phyloP scores from a whole-genome alignment of 164 flowering plant genomes.

The Kalanchoe fedtschenkoi region DNA sequence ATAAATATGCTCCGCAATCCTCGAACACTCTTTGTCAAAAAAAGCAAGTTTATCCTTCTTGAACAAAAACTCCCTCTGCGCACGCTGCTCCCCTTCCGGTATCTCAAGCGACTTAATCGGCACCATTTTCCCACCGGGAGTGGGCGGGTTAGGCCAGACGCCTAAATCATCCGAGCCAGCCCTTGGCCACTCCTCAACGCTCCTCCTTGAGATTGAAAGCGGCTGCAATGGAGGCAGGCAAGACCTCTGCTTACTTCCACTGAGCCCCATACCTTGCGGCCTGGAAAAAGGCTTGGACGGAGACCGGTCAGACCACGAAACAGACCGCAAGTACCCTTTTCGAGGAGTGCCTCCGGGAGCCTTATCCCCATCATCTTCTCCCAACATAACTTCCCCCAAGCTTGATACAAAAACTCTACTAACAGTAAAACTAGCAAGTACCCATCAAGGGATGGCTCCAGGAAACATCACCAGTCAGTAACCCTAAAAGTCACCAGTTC shows the following conservation, averaged over 20 bases:
- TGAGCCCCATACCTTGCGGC: slow-evolving; percentile 24
- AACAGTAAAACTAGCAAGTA: slow-evolving; percentile 8
- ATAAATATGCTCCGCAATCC: slow-evolving; percentile 62
- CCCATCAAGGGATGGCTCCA: slow-evolving; percentile 26
- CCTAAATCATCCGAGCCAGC: slow-evolving; percentile 78
- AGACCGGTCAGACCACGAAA: slow-evolving; percentile 63
- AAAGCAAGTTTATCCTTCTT: slow-evolving; percentile 69
- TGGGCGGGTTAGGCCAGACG: slow-evolving; percentile 50
- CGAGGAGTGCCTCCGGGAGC: slow-evolving; percentile 18
- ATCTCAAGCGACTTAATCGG: slow-evolving; percentile 10
- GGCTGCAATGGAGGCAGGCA: slow-evolving; percentile 64
- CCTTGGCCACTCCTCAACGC: slow-evolving; percentile 59
- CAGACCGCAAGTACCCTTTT: slow-evolving; percentile 48
- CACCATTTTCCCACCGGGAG: slow-evolving; percentile 32
- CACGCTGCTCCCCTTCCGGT: slow-evolving; percentile 11
- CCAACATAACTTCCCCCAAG: slow-evolving; percentile 27
- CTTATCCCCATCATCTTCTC: slow-evolving; percentile 26
- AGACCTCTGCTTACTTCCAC: slow-evolving; percentile 29
- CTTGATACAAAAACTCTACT: not conserved
- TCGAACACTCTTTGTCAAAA: slow-evolving; percentile 77
- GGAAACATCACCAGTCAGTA: slow-evolving; percentile 16
- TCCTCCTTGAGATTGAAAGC: slow-evolving; percentile 39
- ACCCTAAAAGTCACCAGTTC: too few species aligned
- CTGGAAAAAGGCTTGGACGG: slow-evolving; percentile 32
- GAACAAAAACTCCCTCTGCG: slow-evolving; percentile 37